Percentiles rank a stretch among this genome's conserved stretches.
These are phyloP conservation scores for Sechiopsis laciniata DNA, from an alignment of 306 rosid species.

Conservation along the genomic window DNA sequence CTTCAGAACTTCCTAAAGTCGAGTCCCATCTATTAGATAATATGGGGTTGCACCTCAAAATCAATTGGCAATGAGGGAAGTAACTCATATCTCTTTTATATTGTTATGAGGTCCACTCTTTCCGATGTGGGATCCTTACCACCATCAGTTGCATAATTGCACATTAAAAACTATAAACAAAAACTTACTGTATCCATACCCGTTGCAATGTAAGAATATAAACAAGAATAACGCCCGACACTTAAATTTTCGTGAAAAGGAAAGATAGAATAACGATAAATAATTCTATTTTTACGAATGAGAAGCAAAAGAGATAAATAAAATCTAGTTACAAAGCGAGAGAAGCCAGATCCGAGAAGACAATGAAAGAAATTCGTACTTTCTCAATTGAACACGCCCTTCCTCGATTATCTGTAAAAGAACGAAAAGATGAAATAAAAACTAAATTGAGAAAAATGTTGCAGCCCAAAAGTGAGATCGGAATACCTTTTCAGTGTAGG, in stretches of 20 bases:
- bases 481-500: constrained; percentile 79
- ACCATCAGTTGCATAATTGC: neutral
- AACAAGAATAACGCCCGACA: neutral
- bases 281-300: neutral
- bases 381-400: constrained; percentile 67
- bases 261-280: neutral
- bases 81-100: no score
- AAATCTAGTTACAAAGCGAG: neutral
- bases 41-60: no score
- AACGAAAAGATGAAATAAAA: neutral
- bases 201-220: neutral
- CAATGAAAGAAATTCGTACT: constrained; percentile 35
- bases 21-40: neutral
- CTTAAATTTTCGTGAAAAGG: neutral
- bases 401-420: constrained; percentile 64
- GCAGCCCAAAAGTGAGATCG: neutral
- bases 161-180: neutral
- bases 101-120: no score
- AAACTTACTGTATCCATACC: neutral
- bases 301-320: neutral
- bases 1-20: neutral
- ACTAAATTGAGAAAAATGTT: neutral
- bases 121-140: no score
- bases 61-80: no score
- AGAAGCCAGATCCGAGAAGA: constrained; percentile 16